Conservation (phyloP, 1,284 basidiomycete genomes). For the Cutaneotrichosporon sp. region DNA sequence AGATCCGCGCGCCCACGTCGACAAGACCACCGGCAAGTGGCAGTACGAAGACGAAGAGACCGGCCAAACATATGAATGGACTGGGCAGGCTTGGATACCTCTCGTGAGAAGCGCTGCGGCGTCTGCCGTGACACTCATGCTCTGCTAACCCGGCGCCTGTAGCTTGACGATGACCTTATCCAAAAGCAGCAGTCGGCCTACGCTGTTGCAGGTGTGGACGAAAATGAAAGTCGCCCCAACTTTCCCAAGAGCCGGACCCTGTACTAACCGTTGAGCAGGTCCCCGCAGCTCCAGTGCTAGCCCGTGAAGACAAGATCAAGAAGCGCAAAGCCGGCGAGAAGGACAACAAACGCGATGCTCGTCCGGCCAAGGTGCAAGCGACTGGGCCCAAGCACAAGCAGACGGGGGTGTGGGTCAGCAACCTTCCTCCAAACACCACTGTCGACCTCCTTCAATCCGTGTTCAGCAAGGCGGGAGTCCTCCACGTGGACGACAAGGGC, state of each 20-base stretch:
- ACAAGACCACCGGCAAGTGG: slow-evolving; percentile 75
- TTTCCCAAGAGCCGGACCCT: neutral
- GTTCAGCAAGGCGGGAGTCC: slow-evolving; percentile 87
- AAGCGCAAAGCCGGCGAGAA: slow-evolving; percentile 60
- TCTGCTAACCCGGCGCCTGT: neutral
- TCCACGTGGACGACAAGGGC: slow-evolving; percentile 87
- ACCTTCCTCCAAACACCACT: slow-evolving; percentile 77
- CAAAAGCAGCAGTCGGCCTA: slow-evolving; percentile 90
- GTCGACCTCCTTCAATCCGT: slow-evolving; percentile 72
- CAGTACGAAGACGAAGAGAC: slow-evolving; percentile 80
- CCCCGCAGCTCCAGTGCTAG: slow-evolving; percentile 77
- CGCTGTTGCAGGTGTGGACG: slow-evolving; percentile 83
- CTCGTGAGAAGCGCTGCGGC: slow-evolving; percentile 61
- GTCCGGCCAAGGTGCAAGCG: slow-evolving; percentile 54
- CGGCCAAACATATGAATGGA: slow-evolving; percentile 84
- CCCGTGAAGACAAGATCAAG: slow-evolving; percentile 61
- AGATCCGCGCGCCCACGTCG: slow-evolving; percentile 72
- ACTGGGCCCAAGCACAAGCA: slow-evolving; percentile 67
- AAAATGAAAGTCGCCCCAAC: slow-evolving; percentile 64
- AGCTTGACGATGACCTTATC: slow-evolving; percentile 79
- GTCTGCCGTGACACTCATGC: neutral
- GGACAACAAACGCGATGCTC: slow-evolving; percentile 55
- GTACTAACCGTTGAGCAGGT: slow-evolving; percentile 57
- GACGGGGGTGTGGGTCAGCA: slow-evolving; percentile 89
- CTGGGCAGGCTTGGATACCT: slow-evolving; percentile 75